Conservation (phyloP, 768 basidiomycete genomes). For the Mycena capillaripes region DNA sequence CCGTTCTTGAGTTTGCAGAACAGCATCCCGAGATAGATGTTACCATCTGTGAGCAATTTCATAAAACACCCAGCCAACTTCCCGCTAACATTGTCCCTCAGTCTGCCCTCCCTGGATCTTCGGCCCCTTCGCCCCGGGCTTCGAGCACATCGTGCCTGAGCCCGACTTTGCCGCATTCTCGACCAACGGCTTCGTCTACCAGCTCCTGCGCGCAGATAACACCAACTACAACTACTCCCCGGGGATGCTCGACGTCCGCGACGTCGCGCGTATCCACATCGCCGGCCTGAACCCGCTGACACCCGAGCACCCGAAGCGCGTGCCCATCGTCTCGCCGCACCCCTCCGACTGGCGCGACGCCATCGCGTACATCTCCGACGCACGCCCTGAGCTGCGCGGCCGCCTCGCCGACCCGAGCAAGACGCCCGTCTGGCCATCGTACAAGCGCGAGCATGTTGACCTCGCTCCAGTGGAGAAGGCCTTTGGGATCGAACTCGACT, state of each 20-base stretch:
- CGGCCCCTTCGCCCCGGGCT: conserved; percentile 44
- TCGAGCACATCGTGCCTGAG: conserved; percentile 32
- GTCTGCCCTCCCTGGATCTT: conserved; percentile 41
- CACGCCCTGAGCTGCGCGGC: no score
- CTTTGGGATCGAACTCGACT: no score
- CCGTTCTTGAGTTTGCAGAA: no score
- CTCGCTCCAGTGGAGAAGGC: no score
- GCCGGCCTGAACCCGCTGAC: conserved; percentile 23
- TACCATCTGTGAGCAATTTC: conserved; percentile 9
- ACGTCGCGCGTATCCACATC: conserved; percentile 29
- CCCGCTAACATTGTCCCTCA: no score
- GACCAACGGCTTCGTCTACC: conserved; percentile 27
- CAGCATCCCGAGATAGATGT: conserved; percentile 32
- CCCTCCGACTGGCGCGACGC: conserved; percentile 21
- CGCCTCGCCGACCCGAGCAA: no score
- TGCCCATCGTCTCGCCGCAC: conserved; percentile 14
- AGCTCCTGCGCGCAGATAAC: conserved; percentile 26
- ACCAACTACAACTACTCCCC: conserved; percentile 2
- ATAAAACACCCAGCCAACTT: no score
- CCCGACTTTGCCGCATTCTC: conserved; percentile 30
- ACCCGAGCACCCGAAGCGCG: conserved; percentile 25
- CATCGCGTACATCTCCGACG: conserved; percentile 9
- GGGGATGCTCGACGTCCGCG: neutral
- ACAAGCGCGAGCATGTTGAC: neutral
- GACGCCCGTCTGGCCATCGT: conserved; percentile 5